Evolutionary conservation across 2,329 filamentous ascomycete genomes (phyloP).

Genomic region (Sporothrix curviconia): DNA sequence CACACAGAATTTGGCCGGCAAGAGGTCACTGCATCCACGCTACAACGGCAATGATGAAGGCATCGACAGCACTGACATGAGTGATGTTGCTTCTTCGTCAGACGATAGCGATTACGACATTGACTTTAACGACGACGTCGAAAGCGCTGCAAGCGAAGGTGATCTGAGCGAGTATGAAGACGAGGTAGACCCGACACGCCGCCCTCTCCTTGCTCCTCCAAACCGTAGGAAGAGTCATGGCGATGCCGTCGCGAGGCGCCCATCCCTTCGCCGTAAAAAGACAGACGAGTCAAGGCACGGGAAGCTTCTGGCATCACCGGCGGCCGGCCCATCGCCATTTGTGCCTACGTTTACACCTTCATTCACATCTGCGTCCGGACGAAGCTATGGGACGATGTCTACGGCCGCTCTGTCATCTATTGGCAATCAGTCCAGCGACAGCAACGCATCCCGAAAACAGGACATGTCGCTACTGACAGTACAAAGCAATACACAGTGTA

Average conservation of each 20-base stretch:
- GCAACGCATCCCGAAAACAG: background rate
- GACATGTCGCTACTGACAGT: background rate
- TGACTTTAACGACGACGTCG: slow-evolving; percentile 34
- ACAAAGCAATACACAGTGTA: background rate
- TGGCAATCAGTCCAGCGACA: background rate
- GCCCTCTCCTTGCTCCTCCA: slow-evolving; percentile 13
- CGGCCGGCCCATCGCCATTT: slow-evolving; percentile 3
- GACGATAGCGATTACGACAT: slow-evolving; percentile 21
- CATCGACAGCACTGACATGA: slow-evolving; percentile 23
- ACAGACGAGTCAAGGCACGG: slow-evolving; percentile 14
- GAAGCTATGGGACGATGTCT: slow-evolving; percentile 23
- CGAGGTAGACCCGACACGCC: slow-evolving; percentile 22
- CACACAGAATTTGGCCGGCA: slow-evolving; percentile 62
- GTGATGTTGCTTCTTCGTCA: slow-evolving; percentile 19
- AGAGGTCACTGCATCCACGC: slow-evolving; percentile 31
- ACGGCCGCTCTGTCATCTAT: background rate
- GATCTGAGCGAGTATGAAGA: slow-evolving; percentile 31
- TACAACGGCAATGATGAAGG: slow-evolving; percentile 27
- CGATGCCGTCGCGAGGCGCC: slow-evolving; percentile 30
- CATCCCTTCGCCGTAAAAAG: slow-evolving; percentile 22
- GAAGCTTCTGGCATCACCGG: background rate
- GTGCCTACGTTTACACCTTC: slow-evolving; percentile 1
- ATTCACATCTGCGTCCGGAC: slow-evolving; percentile 9
- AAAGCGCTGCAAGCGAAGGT: slow-evolving; percentile 36
- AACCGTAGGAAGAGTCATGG: slow-evolving; percentile 34